These are phyloP conservation scores for Fusarium compactum DNA, from an alignment of 2,329 filamentous ascomycete genomes.

Conservation along the genomic window DNA sequence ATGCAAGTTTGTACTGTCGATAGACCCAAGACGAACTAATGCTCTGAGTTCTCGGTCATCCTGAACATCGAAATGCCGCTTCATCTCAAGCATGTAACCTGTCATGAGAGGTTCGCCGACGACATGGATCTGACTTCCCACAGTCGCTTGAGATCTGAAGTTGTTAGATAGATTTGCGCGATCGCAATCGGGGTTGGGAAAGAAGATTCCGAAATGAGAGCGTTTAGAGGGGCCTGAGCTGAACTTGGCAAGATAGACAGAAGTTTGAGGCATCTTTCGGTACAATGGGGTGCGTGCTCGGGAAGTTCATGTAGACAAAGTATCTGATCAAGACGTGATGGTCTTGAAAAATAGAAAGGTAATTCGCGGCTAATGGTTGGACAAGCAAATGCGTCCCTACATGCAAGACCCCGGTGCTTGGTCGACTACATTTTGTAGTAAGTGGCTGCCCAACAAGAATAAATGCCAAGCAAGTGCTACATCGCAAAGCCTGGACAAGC, in stretches of 20 bases:
- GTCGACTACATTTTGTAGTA: too few species aligned
- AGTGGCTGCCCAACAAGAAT: too few species aligned
- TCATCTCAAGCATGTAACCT: neutral
- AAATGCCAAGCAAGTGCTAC: fast-evolving
- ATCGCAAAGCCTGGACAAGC: neutral
- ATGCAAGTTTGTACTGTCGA: neutral
- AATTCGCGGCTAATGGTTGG: neutral
- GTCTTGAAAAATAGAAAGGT: fast-evolving
- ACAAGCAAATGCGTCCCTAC: fast-evolving
- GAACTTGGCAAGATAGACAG: neutral
- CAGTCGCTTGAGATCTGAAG: neutral
- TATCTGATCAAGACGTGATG: fast-evolving
- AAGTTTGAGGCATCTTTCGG: neutral
- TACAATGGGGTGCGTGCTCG: fast-evolving
- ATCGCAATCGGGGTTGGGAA: neutral
- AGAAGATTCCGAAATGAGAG: neutral
- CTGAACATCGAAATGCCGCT: neutral
- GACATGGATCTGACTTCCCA: neutral
- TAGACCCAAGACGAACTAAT: neutral
- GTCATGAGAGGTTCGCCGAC: neutral
- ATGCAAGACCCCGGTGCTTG: too few species aligned
- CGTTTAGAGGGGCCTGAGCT: neutral
- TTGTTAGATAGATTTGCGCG: neutral
- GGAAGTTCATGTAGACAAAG: fast-evolving
- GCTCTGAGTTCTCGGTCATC: neutral